Evolutionary conservation across 2,329 filamentous ascomycete genomes (phyloP).

Genomic region (Xylaria sp.): DNA sequence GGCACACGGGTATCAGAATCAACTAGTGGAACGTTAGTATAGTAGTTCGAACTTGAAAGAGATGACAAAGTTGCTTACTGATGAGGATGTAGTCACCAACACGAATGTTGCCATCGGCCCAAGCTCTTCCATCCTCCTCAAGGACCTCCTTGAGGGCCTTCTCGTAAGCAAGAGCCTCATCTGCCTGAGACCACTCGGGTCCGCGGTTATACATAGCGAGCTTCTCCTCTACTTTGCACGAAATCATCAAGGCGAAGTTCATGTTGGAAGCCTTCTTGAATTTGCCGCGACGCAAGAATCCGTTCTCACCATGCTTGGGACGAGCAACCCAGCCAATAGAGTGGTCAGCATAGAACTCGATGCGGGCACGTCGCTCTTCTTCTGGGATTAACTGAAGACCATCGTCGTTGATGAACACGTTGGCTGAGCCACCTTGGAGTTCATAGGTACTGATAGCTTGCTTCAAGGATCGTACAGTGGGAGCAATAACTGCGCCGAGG

Average conservation of each 20-base stretch:
- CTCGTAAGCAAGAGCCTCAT: constrained; percentile 63
- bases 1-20: constrained; percentile 78
- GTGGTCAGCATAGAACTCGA: constrained; percentile 75
- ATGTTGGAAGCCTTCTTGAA: constrained; percentile 83
- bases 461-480: constrained; percentile 82
- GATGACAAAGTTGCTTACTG: constrained; percentile 46
- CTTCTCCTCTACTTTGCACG: constrained; percentile 70
- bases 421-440: constrained; percentile 80
- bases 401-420: constrained; percentile 82
- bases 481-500: constrained; percentile 76
- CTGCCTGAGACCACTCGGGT: constrained; percentile 56
- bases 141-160: constrained; percentile 61
- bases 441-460: constrained; percentile 81
- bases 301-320: constrained; percentile 71
- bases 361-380: constrained; percentile 70
- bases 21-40: constrained; percentile 51
- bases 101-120: constrained; percentile 70
- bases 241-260: constrained; percentile 75
- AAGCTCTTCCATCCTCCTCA: constrained; percentile 64
- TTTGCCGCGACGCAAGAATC: constrained; percentile 68
- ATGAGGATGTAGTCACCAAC: constrained; percentile 73
- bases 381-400: constrained; percentile 75
- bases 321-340: constrained; percentile 77
- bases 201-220: constrained; percentile 59
- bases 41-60: background rate